Evolutionary conservation across 495 filamentous ascomycete species (phyloP).

Genomic region (Pyrenula aspistea): DNA sequence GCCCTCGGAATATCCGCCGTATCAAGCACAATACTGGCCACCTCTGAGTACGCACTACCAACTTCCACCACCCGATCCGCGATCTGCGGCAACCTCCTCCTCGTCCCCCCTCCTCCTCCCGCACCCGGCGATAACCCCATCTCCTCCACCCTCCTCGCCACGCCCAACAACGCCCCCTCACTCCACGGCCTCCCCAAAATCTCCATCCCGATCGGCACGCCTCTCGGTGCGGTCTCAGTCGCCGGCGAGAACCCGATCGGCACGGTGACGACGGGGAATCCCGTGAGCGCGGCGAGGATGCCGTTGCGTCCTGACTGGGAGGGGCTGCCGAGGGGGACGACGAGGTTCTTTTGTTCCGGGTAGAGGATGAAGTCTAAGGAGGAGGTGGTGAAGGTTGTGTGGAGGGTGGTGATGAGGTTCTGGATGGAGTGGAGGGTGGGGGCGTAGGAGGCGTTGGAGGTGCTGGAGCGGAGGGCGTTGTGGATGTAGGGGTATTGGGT

Average conservation of each 20-base stretch:
- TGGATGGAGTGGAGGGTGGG: constrained; percentile 27
- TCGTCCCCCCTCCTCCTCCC: background rate
- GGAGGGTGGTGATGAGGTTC: constrained; percentile 30
- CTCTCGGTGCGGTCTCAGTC: constrained; percentile 28
- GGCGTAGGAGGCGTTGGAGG: constrained; percentile 30
- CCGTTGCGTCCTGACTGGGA: constrained; percentile 51
- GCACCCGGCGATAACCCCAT: too few species aligned
- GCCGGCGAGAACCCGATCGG: constrained; percentile 26
- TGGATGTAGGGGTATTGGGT: constrained; percentile 39
- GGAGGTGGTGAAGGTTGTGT: constrained; percentile 31
- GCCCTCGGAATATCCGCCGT: background rate
- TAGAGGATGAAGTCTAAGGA: constrained; percentile 48
- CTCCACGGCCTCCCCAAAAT: constrained; percentile 3
- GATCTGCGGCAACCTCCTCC: background rate
- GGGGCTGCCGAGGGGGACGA: constrained; percentile 40
- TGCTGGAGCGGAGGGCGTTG: constrained; percentile 32
- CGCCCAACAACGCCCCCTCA: constrained; percentile 15
- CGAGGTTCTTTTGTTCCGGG: constrained; percentile 53
- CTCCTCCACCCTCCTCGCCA: constrained; percentile 17
- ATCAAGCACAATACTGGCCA: background rate
- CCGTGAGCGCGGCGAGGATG: constrained; percentile 51
- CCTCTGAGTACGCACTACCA: background rate
- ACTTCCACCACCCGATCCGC: background rate
- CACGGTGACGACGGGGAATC: constrained; percentile 7
- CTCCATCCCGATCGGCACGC: constrained; percentile 11